Conservation (phyloP, 306 rosid species). For the Sesbania bispinosa region DNA sequence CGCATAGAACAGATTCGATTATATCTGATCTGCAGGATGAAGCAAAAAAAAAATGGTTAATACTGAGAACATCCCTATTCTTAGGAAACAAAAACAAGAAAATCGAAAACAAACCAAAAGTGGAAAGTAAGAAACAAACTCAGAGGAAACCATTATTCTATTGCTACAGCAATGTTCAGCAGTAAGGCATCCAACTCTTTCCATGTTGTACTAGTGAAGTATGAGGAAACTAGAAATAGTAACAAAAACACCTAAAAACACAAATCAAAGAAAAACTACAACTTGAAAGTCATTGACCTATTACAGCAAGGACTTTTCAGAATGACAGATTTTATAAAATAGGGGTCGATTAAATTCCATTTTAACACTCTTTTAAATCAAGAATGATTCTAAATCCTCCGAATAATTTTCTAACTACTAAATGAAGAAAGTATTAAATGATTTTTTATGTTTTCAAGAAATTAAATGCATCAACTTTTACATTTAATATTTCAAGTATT, state of each 20-base stretch:
- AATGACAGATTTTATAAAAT: background rate
- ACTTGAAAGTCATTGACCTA: background rate
- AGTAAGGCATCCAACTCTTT: background rate
- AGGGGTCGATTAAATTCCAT: background rate
- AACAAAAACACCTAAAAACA: background rate
- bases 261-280: background rate
- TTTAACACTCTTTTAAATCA: background rate
- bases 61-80: slow-evolving; percentile 13
- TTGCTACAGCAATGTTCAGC: background rate
- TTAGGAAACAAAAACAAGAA: slow-evolving; percentile 1
- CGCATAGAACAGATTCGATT: slow-evolving; percentile 77
- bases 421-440: background rate
- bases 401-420: background rate
- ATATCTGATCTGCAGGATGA: slow-evolving; percentile 74
- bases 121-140: slow-evolving; percentile 6
- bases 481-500: no score
- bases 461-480: background rate
- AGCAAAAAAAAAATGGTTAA: slow-evolving; percentile 19
- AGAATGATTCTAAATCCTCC: background rate
- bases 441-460: background rate
- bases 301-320: background rate
- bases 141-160: background rate
- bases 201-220: background rate
- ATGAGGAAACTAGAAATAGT: background rate
- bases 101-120: background rate